Conservation (phyloP, 805 yeast genomes). For the Monosporozyma servazzii region DNA sequence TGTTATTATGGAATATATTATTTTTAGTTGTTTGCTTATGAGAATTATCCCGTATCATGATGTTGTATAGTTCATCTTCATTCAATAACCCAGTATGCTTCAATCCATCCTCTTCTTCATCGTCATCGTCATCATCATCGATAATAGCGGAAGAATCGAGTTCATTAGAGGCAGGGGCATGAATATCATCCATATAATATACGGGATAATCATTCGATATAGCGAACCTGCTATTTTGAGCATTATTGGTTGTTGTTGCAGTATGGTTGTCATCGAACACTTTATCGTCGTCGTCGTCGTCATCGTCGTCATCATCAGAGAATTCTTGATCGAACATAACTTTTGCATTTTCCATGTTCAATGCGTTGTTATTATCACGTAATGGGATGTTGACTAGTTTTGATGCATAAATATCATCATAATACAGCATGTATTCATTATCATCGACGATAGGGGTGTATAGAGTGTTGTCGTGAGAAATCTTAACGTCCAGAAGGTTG, state of each 20-base stretch:
- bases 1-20: neutral
- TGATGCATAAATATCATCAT: neutral
- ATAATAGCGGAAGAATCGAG: neutral
- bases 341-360: constrained; percentile 24
- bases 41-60: neutral
- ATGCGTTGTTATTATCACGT: constrained; percentile 10
- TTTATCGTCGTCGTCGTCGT: constrained; percentile 7
- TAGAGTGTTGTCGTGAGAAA: neutral
- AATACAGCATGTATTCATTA: neutral
- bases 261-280: constrained; percentile 5
- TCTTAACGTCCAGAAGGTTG: constrained; percentile 2
- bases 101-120: constrained; percentile 9
- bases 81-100: constrained; percentile 6
- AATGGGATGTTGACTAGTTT: constrained; percentile 9
- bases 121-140: constrained; percentile 8
- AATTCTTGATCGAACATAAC: constrained; percentile 27
- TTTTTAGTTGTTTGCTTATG: neutral
- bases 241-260: neutral
- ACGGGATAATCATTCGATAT: neutral
- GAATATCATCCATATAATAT: neutral
- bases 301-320: constrained; percentile 19
- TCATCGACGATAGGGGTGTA: neutral
- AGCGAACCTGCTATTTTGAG: neutral
- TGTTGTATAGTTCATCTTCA: constrained; percentile 17
- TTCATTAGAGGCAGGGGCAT: neutral